Evolutionary conservation across 2,329 filamentous ascomycete genomes (phyloP).

Genomic region (Claviceps sp.): DNA sequence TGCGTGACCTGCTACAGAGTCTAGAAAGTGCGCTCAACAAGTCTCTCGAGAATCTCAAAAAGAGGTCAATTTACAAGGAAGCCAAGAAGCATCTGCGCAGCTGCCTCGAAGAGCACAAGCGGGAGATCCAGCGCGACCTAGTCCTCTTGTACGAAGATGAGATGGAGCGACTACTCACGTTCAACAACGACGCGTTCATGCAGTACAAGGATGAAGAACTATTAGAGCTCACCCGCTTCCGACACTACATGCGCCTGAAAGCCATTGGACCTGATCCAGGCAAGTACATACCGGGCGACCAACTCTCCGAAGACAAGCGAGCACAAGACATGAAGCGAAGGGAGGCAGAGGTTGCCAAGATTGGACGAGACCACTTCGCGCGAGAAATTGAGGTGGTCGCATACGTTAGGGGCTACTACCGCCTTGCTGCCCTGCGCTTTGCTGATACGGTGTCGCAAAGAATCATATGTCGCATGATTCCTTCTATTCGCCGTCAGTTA

Average conservation of each 20-base stretch:
- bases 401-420: constrained; percentile 55
- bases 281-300: constrained; percentile 4
- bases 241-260: constrained; percentile 36
- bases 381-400: constrained; percentile 49
- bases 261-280: constrained; percentile 18
- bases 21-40: constrained; percentile 32
- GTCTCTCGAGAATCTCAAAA: constrained; percentile 33
- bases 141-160: constrained; percentile 38
- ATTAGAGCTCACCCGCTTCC: constrained; percentile 29
- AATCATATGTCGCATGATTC: constrained; percentile 35
- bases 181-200: constrained; percentile 35
- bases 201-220: constrained; percentile 33
- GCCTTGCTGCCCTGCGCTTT: constrained; percentile 50
- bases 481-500: constrained; percentile 26
- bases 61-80: constrained; percentile 36
- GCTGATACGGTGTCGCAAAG: constrained; percentile 40
- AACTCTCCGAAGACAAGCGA: constrained; percentile 34
- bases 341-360: constrained; percentile 27
- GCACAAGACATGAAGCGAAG: constrained; percentile 29
- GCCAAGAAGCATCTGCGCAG: constrained; percentile 27
- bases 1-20: constrained; percentile 31
- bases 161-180: constrained; percentile 41
- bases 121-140: constrained; percentile 24
- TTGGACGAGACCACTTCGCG: constrained; percentile 45
- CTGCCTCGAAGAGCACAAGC: constrained; percentile 29